phyloP scores from a whole-genome alignment of 1,284 basidiomycete genomes.

The Trametes versicolor region DNA sequence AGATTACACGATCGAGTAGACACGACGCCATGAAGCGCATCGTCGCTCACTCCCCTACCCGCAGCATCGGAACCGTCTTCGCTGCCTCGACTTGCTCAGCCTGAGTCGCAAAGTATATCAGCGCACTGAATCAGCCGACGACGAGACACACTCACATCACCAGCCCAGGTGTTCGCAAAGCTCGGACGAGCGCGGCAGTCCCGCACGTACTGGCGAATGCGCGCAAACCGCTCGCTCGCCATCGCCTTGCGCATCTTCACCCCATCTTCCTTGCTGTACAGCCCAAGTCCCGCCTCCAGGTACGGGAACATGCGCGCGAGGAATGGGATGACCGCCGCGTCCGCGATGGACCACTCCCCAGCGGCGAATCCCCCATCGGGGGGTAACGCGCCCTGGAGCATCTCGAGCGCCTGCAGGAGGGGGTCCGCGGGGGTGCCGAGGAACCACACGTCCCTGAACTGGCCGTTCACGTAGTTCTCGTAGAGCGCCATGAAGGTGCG shows the following conservation, averaged over 20 bases:
- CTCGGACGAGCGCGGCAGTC: slow-evolving; percentile 45
- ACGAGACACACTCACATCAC: slow-evolving; percentile 40
- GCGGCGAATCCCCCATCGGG: slow-evolving; percentile 42
- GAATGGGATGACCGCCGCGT: slow-evolving; percentile 57
- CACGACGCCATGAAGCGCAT: no score
- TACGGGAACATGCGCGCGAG: slow-evolving; percentile 42
- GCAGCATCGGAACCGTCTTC: not conserved
- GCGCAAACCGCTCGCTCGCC: slow-evolving; percentile 41
- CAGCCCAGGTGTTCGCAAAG: slow-evolving; percentile 43
- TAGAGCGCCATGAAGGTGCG: slow-evolving; percentile 53
- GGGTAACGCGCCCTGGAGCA: slow-evolving; percentile 47
- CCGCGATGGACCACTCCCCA: slow-evolving; percentile 59
- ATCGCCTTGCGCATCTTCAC: slow-evolving; percentile 42
- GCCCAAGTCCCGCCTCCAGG: slow-evolving; percentile 44
- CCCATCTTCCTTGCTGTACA: slow-evolving; percentile 43
- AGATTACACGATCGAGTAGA: no score
- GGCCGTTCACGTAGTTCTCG: slow-evolving; percentile 53
- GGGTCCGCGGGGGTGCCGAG: slow-evolving; percentile 49
- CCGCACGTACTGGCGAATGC: slow-evolving; percentile 43
- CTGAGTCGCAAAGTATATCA: not conserved
- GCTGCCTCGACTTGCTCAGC: not conserved
- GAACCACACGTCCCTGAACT: slow-evolving; percentile 39
- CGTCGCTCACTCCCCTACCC: not conserved
- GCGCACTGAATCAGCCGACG: not conserved
- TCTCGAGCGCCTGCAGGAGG: slow-evolving; percentile 47